Conservation (phyloP, 192 early-diverging fungal genomes). For the Lunasporangiospora selenospora region DNA sequence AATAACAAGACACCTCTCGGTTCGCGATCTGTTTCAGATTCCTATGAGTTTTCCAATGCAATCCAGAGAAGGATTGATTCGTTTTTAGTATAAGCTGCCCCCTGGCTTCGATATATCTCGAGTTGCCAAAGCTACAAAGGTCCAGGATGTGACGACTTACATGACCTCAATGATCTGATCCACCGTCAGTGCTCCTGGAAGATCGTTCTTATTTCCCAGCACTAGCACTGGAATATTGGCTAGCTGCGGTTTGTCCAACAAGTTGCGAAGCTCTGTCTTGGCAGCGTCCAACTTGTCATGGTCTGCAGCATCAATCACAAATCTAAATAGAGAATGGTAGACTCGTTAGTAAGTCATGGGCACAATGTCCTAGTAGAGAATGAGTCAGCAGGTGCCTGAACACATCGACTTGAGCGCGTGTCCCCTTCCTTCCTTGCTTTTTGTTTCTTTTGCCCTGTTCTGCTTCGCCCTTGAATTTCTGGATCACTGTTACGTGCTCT, state of each 20-base stretch:
- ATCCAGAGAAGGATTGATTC: constrained; percentile 1
- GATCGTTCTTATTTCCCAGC: constrained; percentile 98
- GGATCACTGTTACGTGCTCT: no score
- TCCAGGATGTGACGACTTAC: constrained; percentile 56
- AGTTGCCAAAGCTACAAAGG: background rate
- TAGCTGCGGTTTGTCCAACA: constrained; percentile 94
- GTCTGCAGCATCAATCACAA: constrained; percentile 98
- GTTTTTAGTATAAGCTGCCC: background rate
- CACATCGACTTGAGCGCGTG: no score
- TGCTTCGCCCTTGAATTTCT: no score
- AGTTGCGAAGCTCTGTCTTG: constrained; percentile 85
- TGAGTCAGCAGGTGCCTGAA: background rate
- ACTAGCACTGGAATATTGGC: constrained; percentile 96
- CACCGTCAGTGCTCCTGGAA: constrained; percentile 85
- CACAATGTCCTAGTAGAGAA: no score
- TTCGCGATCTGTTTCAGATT: constrained; percentile 87
- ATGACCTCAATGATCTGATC: constrained; percentile 91
- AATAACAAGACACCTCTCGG: constrained; percentile 98
- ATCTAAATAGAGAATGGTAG: constrained; percentile 56
- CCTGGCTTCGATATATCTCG: background rate
- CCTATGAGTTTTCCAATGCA: constrained; percentile 47
- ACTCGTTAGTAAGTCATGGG: no score
- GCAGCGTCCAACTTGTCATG: constrained; percentile 92
- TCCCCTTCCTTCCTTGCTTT: no score
- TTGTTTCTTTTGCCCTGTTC: no score